phyloP scores from a whole-genome alignment of 2,329 filamentous ascomycete species.

The Nemania serpens region DNA sequence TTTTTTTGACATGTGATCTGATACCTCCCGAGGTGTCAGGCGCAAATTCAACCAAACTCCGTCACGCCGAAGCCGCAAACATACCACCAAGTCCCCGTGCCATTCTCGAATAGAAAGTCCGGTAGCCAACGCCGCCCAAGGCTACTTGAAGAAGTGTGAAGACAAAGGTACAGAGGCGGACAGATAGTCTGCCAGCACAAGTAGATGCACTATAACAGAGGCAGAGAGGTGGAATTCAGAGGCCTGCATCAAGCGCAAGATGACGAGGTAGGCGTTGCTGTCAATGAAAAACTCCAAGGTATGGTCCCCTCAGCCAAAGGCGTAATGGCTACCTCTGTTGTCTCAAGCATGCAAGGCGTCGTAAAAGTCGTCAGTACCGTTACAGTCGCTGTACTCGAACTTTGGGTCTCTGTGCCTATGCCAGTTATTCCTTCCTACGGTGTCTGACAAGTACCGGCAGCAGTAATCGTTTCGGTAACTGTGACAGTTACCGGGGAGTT shows the following conservation, averaged over 20 bases:
- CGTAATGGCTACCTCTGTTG: slow-evolving; percentile 20
- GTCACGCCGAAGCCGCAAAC: neutral
- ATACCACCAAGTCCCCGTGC: slow-evolving; percentile 9
- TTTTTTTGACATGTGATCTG: neutral
- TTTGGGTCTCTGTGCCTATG: slow-evolving; percentile 16
- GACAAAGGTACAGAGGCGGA: slow-evolving; percentile 15
- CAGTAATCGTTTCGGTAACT: slow-evolving; percentile 40
- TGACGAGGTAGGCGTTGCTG: neutral
- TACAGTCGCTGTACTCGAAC: slow-evolving; percentile 15
- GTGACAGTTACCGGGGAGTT: slow-evolving; percentile 31
- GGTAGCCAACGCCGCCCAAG: slow-evolving; percentile 38
- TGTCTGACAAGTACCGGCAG: slow-evolving; percentile 34
- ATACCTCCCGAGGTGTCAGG: neutral
- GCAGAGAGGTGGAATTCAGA: slow-evolving; percentile 19
- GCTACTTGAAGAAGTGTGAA: slow-evolving; percentile 39
- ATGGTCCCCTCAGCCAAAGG: slow-evolving; percentile 5
- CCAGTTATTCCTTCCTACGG: slow-evolving; percentile 31
- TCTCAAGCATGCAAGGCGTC: slow-evolving; percentile 17
- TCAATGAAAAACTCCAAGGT: slow-evolving; percentile 7
- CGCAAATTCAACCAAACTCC: slow-evolving; percentile 21
- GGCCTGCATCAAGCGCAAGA: slow-evolving; percentile 18
- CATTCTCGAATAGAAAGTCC: slow-evolving; percentile 20
- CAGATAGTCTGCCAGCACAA: slow-evolving; percentile 6
- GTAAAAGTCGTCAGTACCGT: slow-evolving; percentile 4
- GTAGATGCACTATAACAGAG: slow-evolving; percentile 23